Conservation (phyloP, 495 filamentous ascomycete species). For the Sordaria brevicollis region DNA sequence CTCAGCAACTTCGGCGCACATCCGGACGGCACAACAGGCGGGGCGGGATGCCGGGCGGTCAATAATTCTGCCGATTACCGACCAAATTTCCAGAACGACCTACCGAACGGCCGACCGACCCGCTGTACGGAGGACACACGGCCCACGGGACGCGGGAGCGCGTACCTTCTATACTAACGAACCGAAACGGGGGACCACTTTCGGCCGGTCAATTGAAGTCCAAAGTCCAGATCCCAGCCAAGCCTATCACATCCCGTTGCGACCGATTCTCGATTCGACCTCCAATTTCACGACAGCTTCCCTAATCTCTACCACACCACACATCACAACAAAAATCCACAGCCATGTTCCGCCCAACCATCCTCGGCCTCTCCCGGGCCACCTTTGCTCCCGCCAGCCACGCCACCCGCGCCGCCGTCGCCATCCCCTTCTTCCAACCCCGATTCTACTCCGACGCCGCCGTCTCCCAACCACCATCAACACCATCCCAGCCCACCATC, state of each 20-base stretch:
- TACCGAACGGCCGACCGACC: background rate
- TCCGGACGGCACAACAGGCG: background rate
- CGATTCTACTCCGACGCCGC: background rate
- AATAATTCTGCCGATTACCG: conserved; percentile 13
- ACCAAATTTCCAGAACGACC: conserved; percentile 5
- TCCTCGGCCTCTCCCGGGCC: conserved; percentile 1
- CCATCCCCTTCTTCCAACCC: background rate
- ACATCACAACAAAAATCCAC: background rate
- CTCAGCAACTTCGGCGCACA: background rate
- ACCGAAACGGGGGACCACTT: background rate
- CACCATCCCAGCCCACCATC: background rate
- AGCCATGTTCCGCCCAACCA: conserved; percentile 10
- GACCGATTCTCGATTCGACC: background rate
- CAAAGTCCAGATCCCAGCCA: background rate
- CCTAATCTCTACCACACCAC: background rate
- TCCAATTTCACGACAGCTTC: background rate
- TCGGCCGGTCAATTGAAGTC: background rate
- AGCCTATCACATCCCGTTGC: background rate
- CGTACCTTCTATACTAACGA: too few relatives aligned
- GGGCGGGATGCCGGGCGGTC: conserved; percentile 1
- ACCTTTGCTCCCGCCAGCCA: background rate
- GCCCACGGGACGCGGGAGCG: background rate
- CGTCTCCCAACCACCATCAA: background rate
- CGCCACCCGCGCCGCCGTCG: background rate
- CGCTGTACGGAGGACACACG: background rate